Conservation (phyloP, 331 rosid genomes). For the Erythrophleum ivorense region DNA sequence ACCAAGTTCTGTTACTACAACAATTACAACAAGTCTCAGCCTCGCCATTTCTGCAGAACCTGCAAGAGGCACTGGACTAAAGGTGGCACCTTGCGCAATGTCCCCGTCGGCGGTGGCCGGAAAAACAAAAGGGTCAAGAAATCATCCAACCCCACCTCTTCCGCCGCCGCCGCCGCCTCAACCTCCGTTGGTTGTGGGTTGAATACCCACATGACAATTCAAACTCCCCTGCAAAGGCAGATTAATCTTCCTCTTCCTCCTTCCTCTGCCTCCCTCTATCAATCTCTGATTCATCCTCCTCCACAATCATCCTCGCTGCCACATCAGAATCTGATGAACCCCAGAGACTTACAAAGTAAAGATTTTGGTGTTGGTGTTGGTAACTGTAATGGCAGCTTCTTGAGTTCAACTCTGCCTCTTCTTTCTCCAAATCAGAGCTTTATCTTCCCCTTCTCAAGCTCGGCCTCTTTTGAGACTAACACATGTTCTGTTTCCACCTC, state of each 20-base stretch:
- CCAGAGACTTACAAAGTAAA: slow-evolving; percentile 35
- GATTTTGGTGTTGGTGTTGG: slow-evolving; percentile 32
- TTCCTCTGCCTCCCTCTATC: slow-evolving; percentile 45
- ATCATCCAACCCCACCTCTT: slow-evolving; percentile 39
- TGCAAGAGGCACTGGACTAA: slow-evolving; percentile 99
- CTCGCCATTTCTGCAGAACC: slow-evolving; percentile 90
- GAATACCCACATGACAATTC: slow-evolving; percentile 36
- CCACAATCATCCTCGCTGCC: slow-evolving; percentile 35
- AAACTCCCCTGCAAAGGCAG: slow-evolving; percentile 39
- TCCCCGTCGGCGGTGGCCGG: slow-evolving; percentile 91
- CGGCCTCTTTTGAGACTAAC: slow-evolving; percentile 61
- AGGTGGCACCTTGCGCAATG: slow-evolving; percentile 91
- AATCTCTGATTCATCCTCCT: slow-evolving; percentile 42
- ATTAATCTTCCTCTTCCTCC: slow-evolving; percentile 33
- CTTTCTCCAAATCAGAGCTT: slow-evolving; percentile 47
- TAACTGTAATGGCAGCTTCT: slow-evolving; percentile 35
- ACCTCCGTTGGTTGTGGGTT: slow-evolving; percentile 38
- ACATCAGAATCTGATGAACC: slow-evolving; percentile 44
- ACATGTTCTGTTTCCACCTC: slow-evolving; percentile 55
- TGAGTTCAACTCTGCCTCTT: slow-evolving; percentile 51
- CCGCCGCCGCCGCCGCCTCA: slow-evolving; percentile 27
- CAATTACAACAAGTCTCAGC: slow-evolving; percentile 93
- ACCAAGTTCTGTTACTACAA: slow-evolving; percentile 97
- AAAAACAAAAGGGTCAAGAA: slow-evolving; percentile 70
- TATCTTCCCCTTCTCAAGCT: slow-evolving; percentile 57